These are phyloP conservation scores for Coemansia sp. DNA, from an alignment of 192 early-diverging fungal species.

Conservation along the genomic window DNA sequence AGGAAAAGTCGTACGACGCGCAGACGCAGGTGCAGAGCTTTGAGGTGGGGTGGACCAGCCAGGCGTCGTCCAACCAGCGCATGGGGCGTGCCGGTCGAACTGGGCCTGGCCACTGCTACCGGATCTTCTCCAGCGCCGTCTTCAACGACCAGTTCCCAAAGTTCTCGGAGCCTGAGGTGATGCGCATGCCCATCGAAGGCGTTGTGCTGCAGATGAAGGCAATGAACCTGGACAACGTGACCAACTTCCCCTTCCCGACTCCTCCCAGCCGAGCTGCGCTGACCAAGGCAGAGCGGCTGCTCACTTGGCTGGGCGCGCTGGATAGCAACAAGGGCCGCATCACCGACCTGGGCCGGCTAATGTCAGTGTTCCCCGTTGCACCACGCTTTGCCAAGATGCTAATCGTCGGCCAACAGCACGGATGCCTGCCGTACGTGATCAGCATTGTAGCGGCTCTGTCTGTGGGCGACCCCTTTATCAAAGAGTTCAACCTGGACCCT, in stretches of 20 bases:
- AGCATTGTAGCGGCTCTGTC: constrained; percentile 89
- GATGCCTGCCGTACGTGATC: constrained; percentile 83
- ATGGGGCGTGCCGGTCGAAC: constrained; percentile 96
- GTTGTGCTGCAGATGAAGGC: constrained; percentile 97
- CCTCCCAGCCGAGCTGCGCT: constrained; percentile 77
- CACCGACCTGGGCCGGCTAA: constrained; percentile 81
- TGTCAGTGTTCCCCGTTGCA: constrained; percentile 88
- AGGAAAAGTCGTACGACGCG: constrained; percentile 82
- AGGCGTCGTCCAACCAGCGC: constrained; percentile 91
- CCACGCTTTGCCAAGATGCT: constrained; percentile 84
- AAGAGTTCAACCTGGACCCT: constrained; percentile 64
- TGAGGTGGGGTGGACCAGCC: constrained; percentile 89
- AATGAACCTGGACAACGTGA: constrained; percentile 94
- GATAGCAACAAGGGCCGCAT: constrained; percentile 61
- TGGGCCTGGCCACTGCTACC: constrained; percentile 95
- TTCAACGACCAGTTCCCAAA: constrained; percentile 85
- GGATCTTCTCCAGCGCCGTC: constrained; percentile 90
- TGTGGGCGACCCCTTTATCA: constrained; percentile 91
- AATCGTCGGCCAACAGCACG: constrained; percentile 82
- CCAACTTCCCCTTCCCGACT: constrained; percentile 97
- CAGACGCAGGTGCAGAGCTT: constrained; percentile 89
- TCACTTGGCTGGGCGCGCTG: constrained; percentile 77
- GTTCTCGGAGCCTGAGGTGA: constrained; percentile 89
- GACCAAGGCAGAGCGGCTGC: constrained; percentile 73
- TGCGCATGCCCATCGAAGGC: constrained; percentile 92